Base-by-base conservation (phyloP, 371 early-diverging fungal genomes). In the Massospora cicadina region DNA sequence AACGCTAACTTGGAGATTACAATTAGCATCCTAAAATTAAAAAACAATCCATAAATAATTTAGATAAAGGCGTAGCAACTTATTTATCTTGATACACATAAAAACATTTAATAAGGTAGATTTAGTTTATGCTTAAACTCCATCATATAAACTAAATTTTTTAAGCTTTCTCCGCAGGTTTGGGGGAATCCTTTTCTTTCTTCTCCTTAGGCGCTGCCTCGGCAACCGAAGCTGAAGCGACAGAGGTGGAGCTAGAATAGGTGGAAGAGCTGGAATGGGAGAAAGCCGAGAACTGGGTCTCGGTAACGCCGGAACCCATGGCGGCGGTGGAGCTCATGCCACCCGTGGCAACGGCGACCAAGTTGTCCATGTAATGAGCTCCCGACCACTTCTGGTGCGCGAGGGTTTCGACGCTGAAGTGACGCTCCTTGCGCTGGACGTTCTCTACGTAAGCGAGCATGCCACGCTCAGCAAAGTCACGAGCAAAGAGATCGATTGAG, bases 331-430 rank as follows among this genome's bases (percentile, higher is more conserved):
- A 83, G 17, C 91, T 83, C 55, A 95, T 88, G 76, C 96, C 98
- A 67, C 95, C 95, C 23, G 86, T 83, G 67, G 91, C 95, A 33
- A 88, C 82, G 74, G 89, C 87, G 79, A 96, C 92, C 60, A 93
- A 73, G 67, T 86, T 82, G 74, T 98, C 98, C 65, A 86, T 83
- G 79, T 91, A 95, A 77, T 85, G 82, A 55, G 98, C 96, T 66
- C 98, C 98, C n/a, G 93, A 91, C 98, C 98, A 98, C 74, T 89
- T 94, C 74, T 98, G 96, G 74, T 98, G 98, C 28, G 88, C 81
- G 43, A 98, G 79, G 30, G 92, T 93, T 77, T 98, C 98, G 55
- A 98, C 95, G 59, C 83, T 83, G 72, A 88, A 74, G 58, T 77
- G 78, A 60, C 98, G 85, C 74, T 98, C 98, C 77, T 91, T 81